A percentile compares a stretch with the other conserved stretches of the same genome.
Conservation (phyloP, 805 yeast species). For the Candida bentonensis region DNA sequence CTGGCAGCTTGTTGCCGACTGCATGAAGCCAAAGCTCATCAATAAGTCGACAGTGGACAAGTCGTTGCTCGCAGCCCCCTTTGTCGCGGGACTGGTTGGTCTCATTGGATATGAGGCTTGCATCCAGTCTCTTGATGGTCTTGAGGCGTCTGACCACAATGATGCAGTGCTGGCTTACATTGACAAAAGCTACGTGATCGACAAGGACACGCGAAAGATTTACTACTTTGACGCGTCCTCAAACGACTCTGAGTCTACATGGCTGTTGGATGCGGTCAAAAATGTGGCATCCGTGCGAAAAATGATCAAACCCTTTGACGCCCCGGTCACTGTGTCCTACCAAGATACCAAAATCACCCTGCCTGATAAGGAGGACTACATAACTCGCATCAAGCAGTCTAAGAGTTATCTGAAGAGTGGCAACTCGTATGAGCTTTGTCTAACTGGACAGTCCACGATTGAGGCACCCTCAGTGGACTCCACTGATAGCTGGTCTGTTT, state of each 20-base stretch:
- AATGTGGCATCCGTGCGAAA: slow-evolving; percentile 9
- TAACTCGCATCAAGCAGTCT: slow-evolving; percentile 42
- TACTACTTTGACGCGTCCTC: slow-evolving; percentile 47
- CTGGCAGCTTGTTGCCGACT: slow-evolving; percentile 40
- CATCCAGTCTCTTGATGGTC: neutral
- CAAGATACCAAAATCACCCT: slow-evolving; percentile 7
- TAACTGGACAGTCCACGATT: slow-evolving; percentile 53
- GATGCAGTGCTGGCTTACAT: slow-evolving; percentile 37
- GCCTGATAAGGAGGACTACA: slow-evolving; percentile 45
- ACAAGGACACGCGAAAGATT: slow-evolving; percentile 31
- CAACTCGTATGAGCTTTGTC: slow-evolving; percentile 86
- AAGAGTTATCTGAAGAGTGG: slow-evolving; percentile 61
- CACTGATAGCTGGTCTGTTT: slow-evolving; percentile 62
- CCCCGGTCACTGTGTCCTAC: slow-evolving; percentile 17
- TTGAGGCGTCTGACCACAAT: neutral
- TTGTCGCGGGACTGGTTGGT: slow-evolving; percentile 87
- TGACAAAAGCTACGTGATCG: slow-evolving; percentile 46
- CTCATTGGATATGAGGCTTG: slow-evolving; percentile 44
- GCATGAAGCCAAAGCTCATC: slow-evolving; percentile 29
- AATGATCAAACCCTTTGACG: slow-evolving; percentile 6
- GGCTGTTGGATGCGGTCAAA: slow-evolving; percentile 21
- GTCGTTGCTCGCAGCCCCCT: slow-evolving; percentile 40
- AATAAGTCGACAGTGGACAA: slow-evolving; percentile 9
- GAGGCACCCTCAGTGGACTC: slow-evolving; percentile 20
- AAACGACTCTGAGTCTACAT: slow-evolving; percentile 24